These are phyloP conservation scores for Metschnikowia similis DNA, from an alignment of 805 yeast genomes.

Conservation along the genomic window DNA sequence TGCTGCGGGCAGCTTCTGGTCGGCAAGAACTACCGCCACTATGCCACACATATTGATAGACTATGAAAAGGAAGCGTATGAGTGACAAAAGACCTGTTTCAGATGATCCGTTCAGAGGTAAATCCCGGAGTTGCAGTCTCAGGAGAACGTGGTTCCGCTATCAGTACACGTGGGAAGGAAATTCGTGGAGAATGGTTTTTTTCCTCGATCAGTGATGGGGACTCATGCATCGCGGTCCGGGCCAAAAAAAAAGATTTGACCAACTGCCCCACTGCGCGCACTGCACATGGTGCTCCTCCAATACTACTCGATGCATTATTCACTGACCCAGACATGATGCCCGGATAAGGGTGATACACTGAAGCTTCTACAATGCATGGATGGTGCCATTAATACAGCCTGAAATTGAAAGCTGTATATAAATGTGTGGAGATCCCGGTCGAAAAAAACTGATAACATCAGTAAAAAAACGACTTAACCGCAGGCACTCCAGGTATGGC, in stretches of 20 bases:
- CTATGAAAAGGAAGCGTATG: neutral
- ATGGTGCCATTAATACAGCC: neutral
- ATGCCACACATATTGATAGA: slow-evolving; percentile 82
- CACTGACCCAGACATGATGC: too few relatives aligned
- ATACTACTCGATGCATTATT: neutral
- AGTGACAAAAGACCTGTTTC: neutral
- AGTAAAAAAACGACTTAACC: slow-evolving; percentile 4
- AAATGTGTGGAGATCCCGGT: neutral
- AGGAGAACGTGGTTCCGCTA: slow-evolving; percentile 1
- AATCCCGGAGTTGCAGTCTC: neutral
- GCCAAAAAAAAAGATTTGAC: neutral
- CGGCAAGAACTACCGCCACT: slow-evolving; percentile 79
- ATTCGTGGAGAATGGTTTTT: neutral
- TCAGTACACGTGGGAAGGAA: neutral
- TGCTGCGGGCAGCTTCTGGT: slow-evolving; percentile 69
- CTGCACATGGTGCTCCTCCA: neutral
- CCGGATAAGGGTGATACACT: neutral
- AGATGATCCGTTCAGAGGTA: neutral
- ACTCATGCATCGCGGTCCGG: slow-evolving; percentile 2
- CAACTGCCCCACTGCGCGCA: neutral
- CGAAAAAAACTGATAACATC: neutral
- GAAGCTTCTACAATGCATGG: neutral
- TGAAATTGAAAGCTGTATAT: neutral
- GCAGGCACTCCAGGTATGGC: neutral
- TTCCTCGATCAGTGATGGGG: neutral